Conservation (phyloP, 495 filamentous ascomycete species). For the Xylaria cubensis region DNA sequence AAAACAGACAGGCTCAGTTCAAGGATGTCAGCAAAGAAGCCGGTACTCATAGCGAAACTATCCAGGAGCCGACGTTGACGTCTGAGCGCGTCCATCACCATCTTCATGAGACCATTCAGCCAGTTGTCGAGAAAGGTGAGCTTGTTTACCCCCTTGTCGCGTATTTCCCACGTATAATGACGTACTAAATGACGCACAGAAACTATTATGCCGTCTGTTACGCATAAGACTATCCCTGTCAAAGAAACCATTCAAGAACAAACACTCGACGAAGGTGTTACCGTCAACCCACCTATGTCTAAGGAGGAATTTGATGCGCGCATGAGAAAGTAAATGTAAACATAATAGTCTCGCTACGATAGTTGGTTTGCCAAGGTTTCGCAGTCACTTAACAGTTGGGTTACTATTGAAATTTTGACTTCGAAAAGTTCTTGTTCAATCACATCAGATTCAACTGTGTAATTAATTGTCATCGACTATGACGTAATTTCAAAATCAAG, state of each 20-base stretch:
- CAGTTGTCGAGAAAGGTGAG: constrained; percentile 33
- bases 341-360: not conserved
- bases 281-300: constrained; percentile 21
- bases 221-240: constrained; percentile 30
- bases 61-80: constrained; percentile 26
- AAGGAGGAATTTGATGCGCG: constrained; percentile 27
- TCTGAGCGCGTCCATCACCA: constrained; percentile 31
- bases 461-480: not conserved
- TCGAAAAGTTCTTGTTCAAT: not conserved
- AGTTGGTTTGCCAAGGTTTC: not conserved
- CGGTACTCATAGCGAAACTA: not conserved
- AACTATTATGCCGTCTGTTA: constrained; percentile 29
- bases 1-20: constrained; percentile 19
- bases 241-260: constrained; percentile 30
- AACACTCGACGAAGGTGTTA: constrained; percentile 21
- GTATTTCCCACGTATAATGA: not conserved
- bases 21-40: constrained; percentile 1
- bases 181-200: constrained; percentile 7
- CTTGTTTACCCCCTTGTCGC: not conserved
- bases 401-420: not conserved
- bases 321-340: constrained; percentile 6
- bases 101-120: constrained; percentile 35
- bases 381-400: not conserved
- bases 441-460: not conserved
- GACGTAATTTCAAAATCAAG: not conserved